phyloP scores from a whole-genome alignment of 2,329 filamentous ascomycete genomes.

The Lojkania enalia region DNA sequence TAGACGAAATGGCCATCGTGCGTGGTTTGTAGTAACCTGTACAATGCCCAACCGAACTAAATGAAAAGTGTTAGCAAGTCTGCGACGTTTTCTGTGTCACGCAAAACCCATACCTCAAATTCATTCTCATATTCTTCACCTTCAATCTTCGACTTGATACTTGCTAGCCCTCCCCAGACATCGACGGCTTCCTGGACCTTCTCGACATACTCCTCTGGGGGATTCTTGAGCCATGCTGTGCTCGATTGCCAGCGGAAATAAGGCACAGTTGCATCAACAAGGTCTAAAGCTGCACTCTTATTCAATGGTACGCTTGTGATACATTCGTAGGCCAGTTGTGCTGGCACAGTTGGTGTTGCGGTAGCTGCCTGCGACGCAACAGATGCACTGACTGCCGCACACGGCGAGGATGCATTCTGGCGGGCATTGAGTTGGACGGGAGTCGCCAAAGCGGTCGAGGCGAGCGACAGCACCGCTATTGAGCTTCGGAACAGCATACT shows the following conservation, averaged over 20 bases:
- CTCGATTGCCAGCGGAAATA: constrained; percentile 54
- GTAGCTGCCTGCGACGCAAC: constrained; percentile 28
- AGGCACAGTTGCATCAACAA: constrained; percentile 49
- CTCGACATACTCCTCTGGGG: constrained; percentile 50
- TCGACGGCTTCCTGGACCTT: constrained; percentile 51
- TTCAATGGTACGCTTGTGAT: constrained; percentile 52
- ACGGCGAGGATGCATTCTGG: constrained; percentile 36
- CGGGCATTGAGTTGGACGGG: constrained; percentile 30
- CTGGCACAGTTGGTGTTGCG: constrained; percentile 46
- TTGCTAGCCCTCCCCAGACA: constrained; percentile 44
- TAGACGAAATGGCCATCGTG: constrained; percentile 69
- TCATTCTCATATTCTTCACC: constrained; percentile 45
- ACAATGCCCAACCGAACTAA: constrained; percentile 40
- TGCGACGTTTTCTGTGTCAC: too few relatives aligned
- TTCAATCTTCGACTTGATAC: constrained; percentile 46
- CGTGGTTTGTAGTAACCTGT: constrained; percentile 53
- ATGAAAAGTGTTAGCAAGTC: constrained; percentile 12
- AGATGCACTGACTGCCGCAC: constrained; percentile 36
- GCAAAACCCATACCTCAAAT: constrained; percentile 40
- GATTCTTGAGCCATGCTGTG: constrained; percentile 49
- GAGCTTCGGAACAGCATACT: constrained; percentile 32
- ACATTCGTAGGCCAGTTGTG: constrained; percentile 51
- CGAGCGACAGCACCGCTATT: constrained; percentile 30
- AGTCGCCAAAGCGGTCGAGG: constrained; percentile 30
- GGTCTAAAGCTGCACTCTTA: constrained; percentile 43